phyloP scores from a whole-genome alignment of 306 rosid genomes.

The Prunus dulcis region DNA sequence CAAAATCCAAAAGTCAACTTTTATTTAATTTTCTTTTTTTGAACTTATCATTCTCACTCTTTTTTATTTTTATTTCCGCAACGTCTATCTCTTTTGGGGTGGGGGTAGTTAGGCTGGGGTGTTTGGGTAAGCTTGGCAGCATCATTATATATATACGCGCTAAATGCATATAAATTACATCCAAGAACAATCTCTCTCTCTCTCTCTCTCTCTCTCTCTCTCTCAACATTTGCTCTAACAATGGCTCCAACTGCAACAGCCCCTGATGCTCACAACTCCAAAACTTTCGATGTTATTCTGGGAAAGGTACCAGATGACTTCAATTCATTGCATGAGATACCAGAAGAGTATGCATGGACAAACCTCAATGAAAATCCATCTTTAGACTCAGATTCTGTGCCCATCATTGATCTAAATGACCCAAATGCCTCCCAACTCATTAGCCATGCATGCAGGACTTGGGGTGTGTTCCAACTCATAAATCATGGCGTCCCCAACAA shows the following conservation, averaged over 20 bases:
- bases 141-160: background rate
- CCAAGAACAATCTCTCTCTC: background rate
- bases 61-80: too few relatives aligned
- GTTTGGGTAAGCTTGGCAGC: background rate
- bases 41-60: too few relatives aligned
- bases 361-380: background rate
- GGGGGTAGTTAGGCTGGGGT: too few relatives aligned
- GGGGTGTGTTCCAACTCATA: conserved; percentile 5
- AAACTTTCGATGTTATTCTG: background rate
- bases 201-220: background rate
- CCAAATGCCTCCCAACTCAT: background rate
- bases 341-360: background rate
- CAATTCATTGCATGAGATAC: background rate
- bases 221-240: too few relatives aligned
- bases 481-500: background rate
- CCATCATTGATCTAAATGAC: background rate
- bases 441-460: background rate
- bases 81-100: too few relatives aligned
- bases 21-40: too few relatives aligned
- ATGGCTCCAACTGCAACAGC: background rate
- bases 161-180: background rate
- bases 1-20: too few relatives aligned
- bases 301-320: background rate
- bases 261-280: background rate
- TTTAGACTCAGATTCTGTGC: background rate